These are phyloP conservation scores for Tulasnella sp. DNA, from an alignment of 768 basidiomycete species.

Conservation along the genomic window DNA sequence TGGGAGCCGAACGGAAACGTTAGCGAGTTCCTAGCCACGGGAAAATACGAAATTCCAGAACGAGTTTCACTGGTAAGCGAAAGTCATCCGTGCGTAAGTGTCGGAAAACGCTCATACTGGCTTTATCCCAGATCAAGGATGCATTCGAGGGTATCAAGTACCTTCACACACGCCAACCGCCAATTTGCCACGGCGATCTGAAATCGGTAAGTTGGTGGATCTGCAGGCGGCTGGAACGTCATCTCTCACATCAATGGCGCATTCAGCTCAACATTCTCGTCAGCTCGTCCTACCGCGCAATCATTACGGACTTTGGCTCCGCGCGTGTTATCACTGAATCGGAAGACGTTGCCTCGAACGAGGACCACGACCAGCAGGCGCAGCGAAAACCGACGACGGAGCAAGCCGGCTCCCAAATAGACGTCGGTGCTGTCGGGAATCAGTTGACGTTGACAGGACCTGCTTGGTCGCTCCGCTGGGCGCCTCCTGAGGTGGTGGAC, in stretches of 20 bases:
- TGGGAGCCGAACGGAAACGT: not conserved
- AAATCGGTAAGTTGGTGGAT: slow-evolving; percentile 1
- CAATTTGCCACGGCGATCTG: slow-evolving; percentile 7
- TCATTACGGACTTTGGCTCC: not conserved
- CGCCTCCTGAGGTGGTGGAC: not conserved
- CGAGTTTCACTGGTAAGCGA: not conserved
- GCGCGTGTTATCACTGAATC: not conserved
- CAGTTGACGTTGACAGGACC: not conserved
- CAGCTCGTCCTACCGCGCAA: not conserved
- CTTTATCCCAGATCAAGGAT: not conserved
- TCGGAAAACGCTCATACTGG: not conserved
- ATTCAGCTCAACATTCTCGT: not conserved
- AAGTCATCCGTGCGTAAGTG: not conserved
- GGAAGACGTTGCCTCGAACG: not conserved
- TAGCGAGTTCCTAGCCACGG: not conserved
- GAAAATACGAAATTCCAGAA: not conserved
- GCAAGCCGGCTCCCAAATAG: not conserved
- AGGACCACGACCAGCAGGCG: not conserved
- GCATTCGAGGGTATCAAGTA: not conserved
- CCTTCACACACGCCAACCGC: not conserved
- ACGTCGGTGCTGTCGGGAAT: not conserved
- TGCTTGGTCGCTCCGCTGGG: not conserved
- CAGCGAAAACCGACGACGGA: not conserved
- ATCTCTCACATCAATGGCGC: not conserved
- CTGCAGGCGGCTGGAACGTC: not conserved